Conservation (phyloP, 192 early-diverging fungal species). For the Linnemannia exigua region DNA sequence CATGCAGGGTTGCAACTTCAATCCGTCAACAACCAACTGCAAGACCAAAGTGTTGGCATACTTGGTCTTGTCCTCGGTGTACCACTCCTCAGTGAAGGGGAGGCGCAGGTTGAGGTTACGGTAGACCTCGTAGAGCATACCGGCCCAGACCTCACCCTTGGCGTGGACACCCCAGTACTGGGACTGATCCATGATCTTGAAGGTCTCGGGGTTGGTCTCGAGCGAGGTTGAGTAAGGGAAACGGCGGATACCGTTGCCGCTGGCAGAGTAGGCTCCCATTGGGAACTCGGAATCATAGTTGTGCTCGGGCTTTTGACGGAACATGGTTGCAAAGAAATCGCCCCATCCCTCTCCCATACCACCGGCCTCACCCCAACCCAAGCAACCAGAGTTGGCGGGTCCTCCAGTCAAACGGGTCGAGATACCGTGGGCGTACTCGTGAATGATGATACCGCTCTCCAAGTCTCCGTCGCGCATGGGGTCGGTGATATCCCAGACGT, state of each 20-base stretch:
- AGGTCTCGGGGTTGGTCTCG: constrained; percentile 85
- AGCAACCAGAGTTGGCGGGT: constrained; percentile 89
- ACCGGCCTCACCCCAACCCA: constrained; percentile 89
- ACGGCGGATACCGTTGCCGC: constrained; percentile 89
- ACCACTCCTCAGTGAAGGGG: constrained; percentile 71
- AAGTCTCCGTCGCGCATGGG: constrained; percentile 89
- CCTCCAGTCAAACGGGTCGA: constrained; percentile 94
- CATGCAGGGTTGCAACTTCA: constrained; percentile 84
- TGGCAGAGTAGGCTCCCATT: constrained; percentile 89
- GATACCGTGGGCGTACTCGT: constrained; percentile 96
- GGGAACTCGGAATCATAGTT: constrained; percentile 73
- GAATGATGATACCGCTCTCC: constrained; percentile 93
- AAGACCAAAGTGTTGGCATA: constrained; percentile 80
- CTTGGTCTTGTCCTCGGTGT: constrained; percentile 57
- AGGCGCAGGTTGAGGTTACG: constrained; percentile 76
- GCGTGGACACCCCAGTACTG: constrained; percentile 94
- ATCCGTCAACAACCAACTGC: constrained; percentile 79
- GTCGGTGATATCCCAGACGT: constrained; percentile 84
- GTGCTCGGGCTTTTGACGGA: constrained; percentile 72
- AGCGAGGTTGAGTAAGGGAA: constrained; percentile 87
- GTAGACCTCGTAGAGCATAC: constrained; percentile 90
- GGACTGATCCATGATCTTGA: constrained; percentile 79
- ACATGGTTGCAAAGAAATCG: constrained; percentile 89
- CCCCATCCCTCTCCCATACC: constrained; percentile 98
- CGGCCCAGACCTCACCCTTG: constrained; percentile 95